Evolutionary conservation across 257 asterid species (phyloP), one percentile per base, ranked within the genome.

Genomic region (Forsythia viridissima): DNA sequence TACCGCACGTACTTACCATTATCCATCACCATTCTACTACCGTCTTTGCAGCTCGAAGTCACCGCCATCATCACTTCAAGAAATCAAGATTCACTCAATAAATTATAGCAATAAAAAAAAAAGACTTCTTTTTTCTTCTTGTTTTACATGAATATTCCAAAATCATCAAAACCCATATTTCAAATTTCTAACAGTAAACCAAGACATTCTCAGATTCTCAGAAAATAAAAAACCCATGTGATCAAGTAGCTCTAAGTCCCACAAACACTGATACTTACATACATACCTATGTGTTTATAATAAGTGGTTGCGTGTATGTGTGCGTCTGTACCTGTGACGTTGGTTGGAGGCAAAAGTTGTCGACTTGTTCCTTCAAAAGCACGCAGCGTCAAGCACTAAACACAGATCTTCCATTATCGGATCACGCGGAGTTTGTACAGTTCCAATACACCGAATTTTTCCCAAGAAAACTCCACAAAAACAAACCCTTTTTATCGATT

Each of bases 1-100:
- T 96, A 96, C 88, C 99, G 81, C 24, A 96, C 99, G 79, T 96
- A 96, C 83, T 96, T 96, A 34, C 99, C 98, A 48, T 90, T 92
- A 41, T 96, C 99, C 76, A 91, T 1, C 74, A 82, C 90, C 92
- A 92, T 86, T 79, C 88, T 92, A 68, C 87, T 43, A 40, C 88
- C 82, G 76, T 91, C 96, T 78, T 90, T 94, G 82, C 92, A 84
- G 82, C 84, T 55, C 48, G 98, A 91, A 10, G 92, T 89, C 86
- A 93, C 98, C 86, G 97, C 96, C 95, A 92, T 88, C 98, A 90
- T 92, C 77, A 72, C 94, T 90, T 88, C 86, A 89, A 76, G 8
- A 81, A 68, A 80, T 74, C 77, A 75, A 73, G 68, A 72, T 71
- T 75, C 65, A 11, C 68, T n/a, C 42, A 72, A 71, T 78, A 61